Evolutionary conservation across 1,284 basidiomycete genomes (phyloP), one percentile per base, ranked within the genome.

Genomic region (Uromyces viciae-fabae): DNA sequence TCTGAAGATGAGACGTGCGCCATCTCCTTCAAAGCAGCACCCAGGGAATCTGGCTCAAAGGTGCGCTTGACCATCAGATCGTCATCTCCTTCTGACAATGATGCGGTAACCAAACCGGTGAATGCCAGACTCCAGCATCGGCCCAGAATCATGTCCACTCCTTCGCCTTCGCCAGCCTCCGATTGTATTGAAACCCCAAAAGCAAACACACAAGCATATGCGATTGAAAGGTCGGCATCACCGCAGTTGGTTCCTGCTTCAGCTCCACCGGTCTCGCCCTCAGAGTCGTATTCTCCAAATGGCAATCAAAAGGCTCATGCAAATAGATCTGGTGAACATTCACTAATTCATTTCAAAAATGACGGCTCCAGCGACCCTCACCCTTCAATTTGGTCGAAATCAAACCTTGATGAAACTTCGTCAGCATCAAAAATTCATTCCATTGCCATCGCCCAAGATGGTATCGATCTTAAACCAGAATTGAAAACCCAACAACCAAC

Each of bases 31-130:
- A 40, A 62, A 2, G 17, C 56, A 33, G 43, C 42, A 28, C 40
- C 11, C 40, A 60, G 52, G 28, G 42, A 75, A 64, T 14, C 60
- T 33, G 42, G 56, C 17, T 60, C 74, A 3, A 58, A 75, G 58
- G 43, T 64, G 60, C 74, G 74, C 17, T n/a, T 43, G 14, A 75
- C 25, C 0, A 75, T 75, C 38, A 33, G 58, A 49, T 75, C 74
- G 40, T 75, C 74, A 4, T 75, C 74, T 22, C 56, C 74, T 64
- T 46, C 74, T 1, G 56, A 75, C 40, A 62, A 49, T 31, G 52
- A 73, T 15, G 71, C 28, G 11, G 25, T 31, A 31, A 42, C 60
- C 17, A 4, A 15, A 15, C 8, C 36, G 31, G 25, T 49, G 17
- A 17, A 11, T 42, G n/a, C 25, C 74, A 75, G 64, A 28, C 74